phyloP scores from a whole-genome alignment of 441 rosid genomes.

The Capsella rubella region DNA sequence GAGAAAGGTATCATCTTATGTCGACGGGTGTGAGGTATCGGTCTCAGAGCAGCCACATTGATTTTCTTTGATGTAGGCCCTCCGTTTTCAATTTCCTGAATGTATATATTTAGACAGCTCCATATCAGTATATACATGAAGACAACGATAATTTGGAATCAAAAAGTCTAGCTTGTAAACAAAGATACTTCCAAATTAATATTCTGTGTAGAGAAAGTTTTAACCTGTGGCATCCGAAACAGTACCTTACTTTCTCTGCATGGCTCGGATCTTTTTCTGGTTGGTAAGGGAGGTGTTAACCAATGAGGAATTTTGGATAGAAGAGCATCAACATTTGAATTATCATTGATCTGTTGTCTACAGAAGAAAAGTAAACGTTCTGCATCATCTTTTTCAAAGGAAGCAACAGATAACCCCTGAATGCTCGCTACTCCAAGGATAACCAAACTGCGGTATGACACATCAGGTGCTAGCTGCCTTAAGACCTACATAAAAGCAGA shows the following conservation, averaged over 20 bases:
- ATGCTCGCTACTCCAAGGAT: conserved; percentile 92
- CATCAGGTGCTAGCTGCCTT: conserved; percentile 93
- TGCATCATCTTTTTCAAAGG: conserved; percentile 96
- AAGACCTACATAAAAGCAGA: conserved; percentile 64
- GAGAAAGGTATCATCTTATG: conserved; percentile 85
- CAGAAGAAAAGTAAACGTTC: conserved; percentile 90
- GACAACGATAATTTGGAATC: background rate
- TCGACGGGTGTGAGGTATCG: conserved; percentile 80
- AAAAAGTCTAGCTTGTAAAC: conserved; percentile 11
- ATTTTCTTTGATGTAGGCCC: conserved; percentile 54
- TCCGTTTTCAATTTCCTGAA: conserved; percentile 59
- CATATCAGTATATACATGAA: conserved; percentile 1
- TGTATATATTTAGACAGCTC: conserved; percentile 7
- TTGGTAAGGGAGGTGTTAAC: conserved; percentile 86
- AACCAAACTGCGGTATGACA: conserved; percentile 85
- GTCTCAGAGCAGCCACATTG: conserved; percentile 80
- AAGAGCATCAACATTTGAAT: conserved; percentile 42
- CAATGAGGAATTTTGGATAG: conserved; percentile 64
- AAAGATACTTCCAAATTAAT: conserved; percentile 11
- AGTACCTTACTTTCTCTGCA: conserved; percentile 59
- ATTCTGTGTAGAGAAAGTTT: conserved; percentile 11
- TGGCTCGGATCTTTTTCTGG: conserved; percentile 67
- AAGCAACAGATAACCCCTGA: conserved; percentile 95
- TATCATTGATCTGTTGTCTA: conserved; percentile 52
- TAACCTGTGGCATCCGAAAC: conserved; percentile 21